These are phyloP conservation scores for Pichia membranifaciens DNA, from an alignment of 805 yeast genomes.

Conservation along the genomic window DNA sequence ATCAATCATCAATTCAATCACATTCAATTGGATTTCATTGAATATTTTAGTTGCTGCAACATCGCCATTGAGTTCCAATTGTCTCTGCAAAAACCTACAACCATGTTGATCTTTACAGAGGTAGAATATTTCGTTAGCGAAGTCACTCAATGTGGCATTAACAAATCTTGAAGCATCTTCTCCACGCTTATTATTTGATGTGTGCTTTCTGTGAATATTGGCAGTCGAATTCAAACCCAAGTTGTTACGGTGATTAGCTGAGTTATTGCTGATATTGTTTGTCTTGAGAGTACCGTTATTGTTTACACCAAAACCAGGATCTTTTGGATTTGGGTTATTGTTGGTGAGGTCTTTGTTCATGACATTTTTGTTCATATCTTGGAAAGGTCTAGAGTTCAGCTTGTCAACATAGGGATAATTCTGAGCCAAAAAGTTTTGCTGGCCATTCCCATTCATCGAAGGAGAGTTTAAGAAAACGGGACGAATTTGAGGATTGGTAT, in stretches of 20 bases:
- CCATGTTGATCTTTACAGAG: constrained; percentile 96
- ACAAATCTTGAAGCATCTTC: constrained; percentile 69
- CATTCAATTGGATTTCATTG: constrained; percentile 69
- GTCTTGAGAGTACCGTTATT: not conserved
- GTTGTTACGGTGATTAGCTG: constrained; percentile 9
- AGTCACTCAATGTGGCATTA: constrained; percentile 63
- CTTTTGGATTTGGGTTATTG: not conserved
- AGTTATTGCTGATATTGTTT: not conserved
- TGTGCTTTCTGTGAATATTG: constrained; percentile 31
- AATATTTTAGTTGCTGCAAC: constrained; percentile 70
- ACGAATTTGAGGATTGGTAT: not conserved
- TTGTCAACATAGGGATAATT: not conserved
- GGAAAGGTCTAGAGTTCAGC: not conserved
- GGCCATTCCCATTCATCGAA: not conserved
- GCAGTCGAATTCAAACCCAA: constrained; percentile 28
- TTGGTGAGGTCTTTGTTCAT: constrained; percentile 5
- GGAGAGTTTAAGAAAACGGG: not conserved
- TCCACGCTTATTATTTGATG: constrained; percentile 34
- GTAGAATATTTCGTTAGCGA: constrained; percentile 65
- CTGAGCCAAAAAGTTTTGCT: constrained; percentile 2
- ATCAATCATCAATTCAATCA: constrained; percentile 86
- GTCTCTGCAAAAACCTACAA: constrained; percentile 85
- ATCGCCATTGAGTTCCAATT: constrained; percentile 60
- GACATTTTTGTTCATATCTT: not conserved
- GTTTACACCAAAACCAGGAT: no score